Evolutionary conservation across 345 rosid species (phyloP).

Genomic region (Limnanthes douglasii): DNA sequence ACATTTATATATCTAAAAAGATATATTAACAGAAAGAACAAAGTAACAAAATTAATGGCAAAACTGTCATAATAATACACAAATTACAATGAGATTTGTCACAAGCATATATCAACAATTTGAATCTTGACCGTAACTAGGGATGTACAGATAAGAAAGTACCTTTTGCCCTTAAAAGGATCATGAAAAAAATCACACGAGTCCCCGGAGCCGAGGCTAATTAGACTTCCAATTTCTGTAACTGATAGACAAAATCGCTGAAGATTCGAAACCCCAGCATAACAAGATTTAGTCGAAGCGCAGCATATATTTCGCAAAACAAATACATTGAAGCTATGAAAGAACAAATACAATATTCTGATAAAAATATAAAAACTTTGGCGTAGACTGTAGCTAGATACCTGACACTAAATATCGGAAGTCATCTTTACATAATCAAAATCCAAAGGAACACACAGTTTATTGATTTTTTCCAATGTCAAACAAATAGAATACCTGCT

Average conservation of each 20-base stretch:
- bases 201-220: conserved; percentile 55
- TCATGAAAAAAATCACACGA: conserved; percentile 89
- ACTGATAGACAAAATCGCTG: conserved; percentile 80
- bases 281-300: neutral
- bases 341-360: neutral
- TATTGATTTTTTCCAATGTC: too few species aligned
- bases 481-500: too few species aligned
- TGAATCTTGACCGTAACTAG: too few species aligned
- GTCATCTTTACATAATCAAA: conserved; percentile 5
- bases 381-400: too few species aligned
- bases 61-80: too few species aligned
- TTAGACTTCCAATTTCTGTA: conserved; percentile 57
- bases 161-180: conserved; percentile 79
- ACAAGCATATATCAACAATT: too few species aligned
- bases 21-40: too few species aligned
- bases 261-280: conserved; percentile 9
- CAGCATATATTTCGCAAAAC: neutral
- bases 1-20: too few species aligned
- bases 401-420: neutral
- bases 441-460: too few species aligned
- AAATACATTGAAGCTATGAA: neutral
- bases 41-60: neutral
- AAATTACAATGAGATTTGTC: neutral
- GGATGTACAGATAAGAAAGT: too few species aligned
- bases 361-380: neutral